Base-by-base conservation (phyloP, 1,139 yeast species). In the Hanseniaspora sp. region DNA sequence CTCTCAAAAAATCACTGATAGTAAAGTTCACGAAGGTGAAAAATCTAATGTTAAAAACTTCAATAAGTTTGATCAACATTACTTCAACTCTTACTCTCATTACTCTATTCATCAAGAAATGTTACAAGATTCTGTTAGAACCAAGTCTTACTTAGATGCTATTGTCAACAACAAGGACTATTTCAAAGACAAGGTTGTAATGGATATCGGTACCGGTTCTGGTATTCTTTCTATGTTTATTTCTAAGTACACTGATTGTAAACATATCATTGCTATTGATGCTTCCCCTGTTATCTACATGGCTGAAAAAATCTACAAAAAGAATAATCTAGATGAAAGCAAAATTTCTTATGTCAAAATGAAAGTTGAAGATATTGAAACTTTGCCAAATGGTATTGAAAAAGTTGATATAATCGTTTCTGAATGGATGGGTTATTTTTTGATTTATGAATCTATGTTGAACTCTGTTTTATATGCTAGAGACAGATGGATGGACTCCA, bases 341-440 rank as follows among this genome's bases (percentile, higher is more conserved):
- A 85, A 85, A 66, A 88, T 94, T 67, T 90, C 97, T 43, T 73
- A 90, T 58, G 71, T 92, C 57, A 86, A 86, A 69, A 98, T 98
- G 52, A 94, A 94, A 69, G 76, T 94, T 71, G 99, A 94, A 72
- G 98, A 94, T 65, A 90, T 92, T 56, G 46, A 51, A 18, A 78
- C 72, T 57, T 74, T 94, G 63, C 98, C 98, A 46, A 82, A 68
- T 58, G 54, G 54, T 9, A 51, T 51, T 39, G 73, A 72, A 51
- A 72, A 84, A 66, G 99, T 94, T 52, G 99, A 94, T 69, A 92
- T 94, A 62, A 94, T 94, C 62, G 84, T 94, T 58, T 83, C 95
- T 59, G 99, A 94, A 72, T 94, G 99, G 99, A 94, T 94, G 99
- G 99, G 99, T 18, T 94, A 94, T 72, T 94, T 94, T 66, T 73